Evolutionary conservation across 2,329 filamentous ascomycete genomes (phyloP).

Genomic region (Aspergillus niger): DNA sequence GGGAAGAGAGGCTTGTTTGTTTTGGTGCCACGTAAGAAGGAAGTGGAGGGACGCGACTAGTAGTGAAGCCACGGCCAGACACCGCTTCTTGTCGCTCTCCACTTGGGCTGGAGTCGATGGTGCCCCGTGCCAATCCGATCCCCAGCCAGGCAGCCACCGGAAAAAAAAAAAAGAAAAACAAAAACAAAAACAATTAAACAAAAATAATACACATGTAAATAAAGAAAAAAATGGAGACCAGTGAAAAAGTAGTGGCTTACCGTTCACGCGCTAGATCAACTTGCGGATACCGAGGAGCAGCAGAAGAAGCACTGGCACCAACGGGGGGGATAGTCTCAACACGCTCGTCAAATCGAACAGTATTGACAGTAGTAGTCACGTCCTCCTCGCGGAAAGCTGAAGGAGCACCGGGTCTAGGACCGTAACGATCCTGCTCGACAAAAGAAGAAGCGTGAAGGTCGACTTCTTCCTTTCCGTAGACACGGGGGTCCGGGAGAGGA

Average conservation of each 20-base stretch:
- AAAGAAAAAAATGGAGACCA: slow-evolving; percentile 14
- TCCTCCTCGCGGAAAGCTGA: slow-evolving; percentile 9
- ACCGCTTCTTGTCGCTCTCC: slow-evolving; percentile 27
- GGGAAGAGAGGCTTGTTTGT: slow-evolving; percentile 17
- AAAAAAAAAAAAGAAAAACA: slow-evolving; percentile 13
- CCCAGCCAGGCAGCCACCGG: slow-evolving; percentile 6
- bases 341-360: slow-evolving; percentile 35
- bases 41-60: slow-evolving; percentile 21
- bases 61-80: slow-evolving; percentile 20
- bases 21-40: slow-evolving; percentile 31
- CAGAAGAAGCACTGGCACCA: background rate
- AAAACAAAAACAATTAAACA: slow-evolving; percentile 8
- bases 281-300: slow-evolving; percentile 43
- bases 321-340: slow-evolving; percentile 11
- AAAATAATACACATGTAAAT: slow-evolving; percentile 3
- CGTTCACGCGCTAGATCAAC: slow-evolving; percentile 55
- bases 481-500: slow-evolving; percentile 65
- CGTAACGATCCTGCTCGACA: slow-evolving; percentile 49
- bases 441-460: slow-evolving; percentile 60
- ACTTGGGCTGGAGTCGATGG: slow-evolving; percentile 18
- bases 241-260: slow-evolving; percentile 42
- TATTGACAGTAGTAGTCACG: too few relatives aligned
- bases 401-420: slow-evolving; percentile 7
- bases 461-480: slow-evolving; percentile 82
- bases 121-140: slow-evolving; percentile 2